Percentiles rank a stretch among this genome's conserved stretches.
phyloP scores from a whole-genome alignment of 371 early-diverging fungal genomes.

The Mortierella sp. region DNA sequence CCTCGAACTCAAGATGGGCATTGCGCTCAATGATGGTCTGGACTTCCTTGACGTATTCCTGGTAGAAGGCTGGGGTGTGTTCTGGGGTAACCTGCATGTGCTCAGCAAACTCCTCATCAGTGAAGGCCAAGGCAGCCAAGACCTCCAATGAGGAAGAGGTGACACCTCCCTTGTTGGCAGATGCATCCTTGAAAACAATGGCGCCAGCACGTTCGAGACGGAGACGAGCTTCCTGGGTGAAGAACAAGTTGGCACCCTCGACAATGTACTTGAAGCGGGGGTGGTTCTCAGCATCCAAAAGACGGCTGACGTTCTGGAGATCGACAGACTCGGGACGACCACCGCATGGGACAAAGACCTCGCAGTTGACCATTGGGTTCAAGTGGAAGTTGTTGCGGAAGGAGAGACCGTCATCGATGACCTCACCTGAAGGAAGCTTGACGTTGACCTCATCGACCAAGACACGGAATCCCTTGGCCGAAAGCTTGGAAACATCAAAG shows the following conservation, averaged over 20 bases:
- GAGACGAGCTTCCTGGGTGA: constrained; percentile 98
- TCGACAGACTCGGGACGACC: constrained; percentile 98
- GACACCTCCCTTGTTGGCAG: constrained; percentile 99
- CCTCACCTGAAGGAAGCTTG: constrained; percentile 86
- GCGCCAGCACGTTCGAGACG: constrained; percentile 95
- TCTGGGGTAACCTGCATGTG: constrained; percentile 92
- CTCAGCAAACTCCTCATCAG: constrained; percentile 89
- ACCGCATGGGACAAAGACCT: constrained; percentile 98
- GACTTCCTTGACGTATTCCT: constrained; percentile 92
- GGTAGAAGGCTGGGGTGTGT: constrained; percentile 88
- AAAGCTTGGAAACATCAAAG: constrained; percentile 90
- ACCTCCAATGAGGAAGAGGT: constrained; percentile 97
- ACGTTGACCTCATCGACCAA: constrained; percentile 94
- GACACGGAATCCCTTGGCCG: constrained; percentile 91
- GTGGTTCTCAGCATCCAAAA: constrained; percentile 83
- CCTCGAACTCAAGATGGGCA: constrained; percentile 95
- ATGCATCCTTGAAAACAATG: constrained; percentile 98
- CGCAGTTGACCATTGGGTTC: constrained; percentile 82
- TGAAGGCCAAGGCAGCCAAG: constrained; percentile 94
- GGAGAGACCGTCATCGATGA: constrained; percentile 90
- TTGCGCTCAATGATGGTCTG: constrained; percentile 95
- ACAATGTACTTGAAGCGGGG: constrained; percentile 98
- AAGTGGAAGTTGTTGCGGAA: constrained; percentile 98
- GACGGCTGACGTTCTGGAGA: constrained; percentile 86
- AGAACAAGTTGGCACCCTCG: constrained; percentile 99